Conservation (phyloP, 2,329 filamentous ascomycete species). For the Trichoderma sp. region DNA sequence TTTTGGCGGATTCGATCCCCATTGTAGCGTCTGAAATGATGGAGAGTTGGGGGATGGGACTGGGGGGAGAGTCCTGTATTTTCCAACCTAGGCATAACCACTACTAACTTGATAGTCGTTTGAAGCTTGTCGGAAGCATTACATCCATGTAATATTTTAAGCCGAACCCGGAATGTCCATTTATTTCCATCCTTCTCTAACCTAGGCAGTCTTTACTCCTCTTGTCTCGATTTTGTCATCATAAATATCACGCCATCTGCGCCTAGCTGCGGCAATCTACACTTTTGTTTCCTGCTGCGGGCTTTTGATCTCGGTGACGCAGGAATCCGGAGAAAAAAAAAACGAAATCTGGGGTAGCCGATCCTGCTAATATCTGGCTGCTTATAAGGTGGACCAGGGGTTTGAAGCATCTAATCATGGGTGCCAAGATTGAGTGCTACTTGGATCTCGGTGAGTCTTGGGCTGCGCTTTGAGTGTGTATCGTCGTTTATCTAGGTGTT, state of each 20-base stretch:
- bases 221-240: slow-evolving; percentile 8
- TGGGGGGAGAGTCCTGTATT: background rate
- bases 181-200: background rate
- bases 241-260: slow-evolving; percentile 7
- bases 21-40: background rate
- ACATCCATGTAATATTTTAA: background rate
- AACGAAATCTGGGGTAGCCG: slow-evolving; percentile 8
- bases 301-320: background rate
- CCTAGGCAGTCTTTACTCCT: no score
- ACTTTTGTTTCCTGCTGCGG: background rate
- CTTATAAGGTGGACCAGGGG: background rate
- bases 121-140: background rate
- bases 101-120: background rate
- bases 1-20: background rate
- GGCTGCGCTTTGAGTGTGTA: background rate
- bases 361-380: no score
- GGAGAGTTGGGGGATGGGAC: background rate
- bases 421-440: slow-evolving; percentile 64
- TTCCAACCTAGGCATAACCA: background rate
- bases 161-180: background rate
- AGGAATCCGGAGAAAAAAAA: background rate
- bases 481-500: background rate
- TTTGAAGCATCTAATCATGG: slow-evolving; percentile 47
- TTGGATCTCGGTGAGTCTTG: slow-evolving; percentile 60
- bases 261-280: slow-evolving; percentile 1